A percentile compares a stretch with the other conserved stretches of the same genome.
Conservation (phyloP, 257 asterid species). For the Scutellaria minor region DNA sequence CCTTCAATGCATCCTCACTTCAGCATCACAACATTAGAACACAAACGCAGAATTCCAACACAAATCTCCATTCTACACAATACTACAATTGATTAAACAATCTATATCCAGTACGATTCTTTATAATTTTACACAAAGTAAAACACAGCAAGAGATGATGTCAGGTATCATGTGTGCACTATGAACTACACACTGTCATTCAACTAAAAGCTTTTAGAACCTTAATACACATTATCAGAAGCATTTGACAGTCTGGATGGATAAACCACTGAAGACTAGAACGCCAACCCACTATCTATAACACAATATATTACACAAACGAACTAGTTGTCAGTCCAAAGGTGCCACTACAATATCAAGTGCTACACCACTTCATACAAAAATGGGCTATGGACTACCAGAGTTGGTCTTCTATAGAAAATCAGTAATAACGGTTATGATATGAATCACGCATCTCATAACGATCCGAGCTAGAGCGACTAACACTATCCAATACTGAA, state of each 20-base stretch:
- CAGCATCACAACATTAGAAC: neutral
- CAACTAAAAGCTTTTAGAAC: slow-evolving; percentile 3
- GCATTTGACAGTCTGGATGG: slow-evolving; percentile 20
- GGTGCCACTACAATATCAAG: slow-evolving; percentile 30
- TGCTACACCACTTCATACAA: slow-evolving; percentile 37
- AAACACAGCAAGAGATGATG: neutral
- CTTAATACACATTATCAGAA: slow-evolving; percentile 19
- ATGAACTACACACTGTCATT: slow-evolving; percentile 1
- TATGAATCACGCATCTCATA: slow-evolving; percentile 54
- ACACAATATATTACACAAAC: slow-evolving; percentile 14
- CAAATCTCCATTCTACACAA: neutral
- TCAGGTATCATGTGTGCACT: neutral
- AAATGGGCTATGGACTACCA: slow-evolving; percentile 37
- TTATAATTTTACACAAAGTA: neutral
- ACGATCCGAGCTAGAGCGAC: slow-evolving; percentile 61
- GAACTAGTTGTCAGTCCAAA: slow-evolving; percentile 33
- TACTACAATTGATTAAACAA: neutral
- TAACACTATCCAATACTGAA: slow-evolving; percentile 61
- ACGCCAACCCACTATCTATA: slow-evolving; percentile 8
- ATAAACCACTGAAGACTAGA: slow-evolving; percentile 24
- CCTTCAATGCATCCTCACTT: neutral
- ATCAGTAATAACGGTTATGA: slow-evolving; percentile 48
- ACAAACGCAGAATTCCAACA: neutral
- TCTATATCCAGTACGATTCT: neutral
- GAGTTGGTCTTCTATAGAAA: slow-evolving; percentile 38